Evolutionary conservation across 2,329 filamentous ascomycete genomes (phyloP).

Genomic region (Aspergillus sp.): DNA sequence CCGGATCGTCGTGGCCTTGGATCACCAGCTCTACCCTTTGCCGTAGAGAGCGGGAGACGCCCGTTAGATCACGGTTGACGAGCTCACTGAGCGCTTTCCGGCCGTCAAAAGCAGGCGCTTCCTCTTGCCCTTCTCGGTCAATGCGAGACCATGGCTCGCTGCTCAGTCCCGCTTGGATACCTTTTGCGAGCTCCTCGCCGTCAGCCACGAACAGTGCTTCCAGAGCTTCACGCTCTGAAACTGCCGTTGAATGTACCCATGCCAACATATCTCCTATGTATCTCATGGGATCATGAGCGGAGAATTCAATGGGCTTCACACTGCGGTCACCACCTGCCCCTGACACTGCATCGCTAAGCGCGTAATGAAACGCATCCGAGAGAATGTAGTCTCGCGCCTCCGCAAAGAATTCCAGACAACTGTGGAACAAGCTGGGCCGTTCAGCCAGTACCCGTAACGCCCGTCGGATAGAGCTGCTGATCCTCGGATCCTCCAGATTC

Average conservation of each 20-base stretch:
- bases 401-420: constrained; percentile 84
- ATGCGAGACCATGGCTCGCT: constrained; percentile 73
- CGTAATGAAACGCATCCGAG: constrained; percentile 80
- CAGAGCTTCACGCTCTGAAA: constrained; percentile 86
- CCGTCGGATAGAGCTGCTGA: constrained; percentile 73
- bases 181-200: constrained; percentile 76
- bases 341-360: constrained; percentile 64
- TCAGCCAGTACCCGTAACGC: constrained; percentile 84
- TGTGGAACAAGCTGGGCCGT: constrained; percentile 82
- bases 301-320: constrained; percentile 86
- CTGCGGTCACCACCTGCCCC: constrained; percentile 52
- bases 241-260: constrained; percentile 89
- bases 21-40: constrained; percentile 88
- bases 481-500: constrained; percentile 89
- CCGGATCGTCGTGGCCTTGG: constrained; percentile 82
- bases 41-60: constrained; percentile 73
- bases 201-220: constrained; percentile 88
- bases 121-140: constrained; percentile 45
- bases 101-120: constrained; percentile 59
- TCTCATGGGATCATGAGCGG: constrained; percentile 80
- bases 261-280: constrained; percentile 97
- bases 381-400: constrained; percentile 80
- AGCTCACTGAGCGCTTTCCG: constrained; percentile 73
- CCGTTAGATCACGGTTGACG: constrained; percentile 75
- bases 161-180: constrained; percentile 68